Evolutionary conservation across 257 asterid species (phyloP), one percentile per base, ranked within the genome.

Genomic region (Mitragyna speciosa): DNA sequence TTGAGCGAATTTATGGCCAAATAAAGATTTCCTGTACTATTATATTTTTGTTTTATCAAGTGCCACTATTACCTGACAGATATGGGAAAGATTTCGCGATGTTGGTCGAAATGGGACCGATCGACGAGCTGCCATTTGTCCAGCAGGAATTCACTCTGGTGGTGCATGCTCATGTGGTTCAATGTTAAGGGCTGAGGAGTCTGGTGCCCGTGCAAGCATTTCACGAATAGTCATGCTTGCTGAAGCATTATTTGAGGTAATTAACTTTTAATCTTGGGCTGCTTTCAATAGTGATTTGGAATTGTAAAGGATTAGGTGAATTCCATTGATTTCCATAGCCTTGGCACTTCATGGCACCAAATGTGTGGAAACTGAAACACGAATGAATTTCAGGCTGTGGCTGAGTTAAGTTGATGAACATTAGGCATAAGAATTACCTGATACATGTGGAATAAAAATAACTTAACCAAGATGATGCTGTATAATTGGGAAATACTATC

Each of bases 221-320:
- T 90, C 97, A 65, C 90, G 97, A 66, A 91, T 94, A 78, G 92
- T 94, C 73, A 91, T 94, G 97, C 94, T 94, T 79, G 98, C 96
- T 59, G 98, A 94, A 88, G 97, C 98, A 71, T 86, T 94, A 78
- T 94, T 94, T 87, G 97, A 94, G 98, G 97, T 93, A 87, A 67
- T 83, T n/a, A 75, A 73, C 64, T n/a, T 12, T 52, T 66, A 72
- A 6, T 26, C 67, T 49, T 31, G 73, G 72, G 33, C 59, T 36
- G 70, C 19, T 33, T 64, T 33, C 24, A 3, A 9, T 68, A 10
- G 28, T 2, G 3, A 16, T 73, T 47, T 66, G n/a, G 47, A 16
- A 30, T 49, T 24, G 54, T 64, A 33, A 4, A 14, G 22, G 17
- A 64, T 65, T 3, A 61, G 22, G 5, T 63, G 31, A 9, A 28